Evolutionary conservation across 352 stramenopile species (phyloP).

Genomic region (Phytophthora lateralis): DNA sequence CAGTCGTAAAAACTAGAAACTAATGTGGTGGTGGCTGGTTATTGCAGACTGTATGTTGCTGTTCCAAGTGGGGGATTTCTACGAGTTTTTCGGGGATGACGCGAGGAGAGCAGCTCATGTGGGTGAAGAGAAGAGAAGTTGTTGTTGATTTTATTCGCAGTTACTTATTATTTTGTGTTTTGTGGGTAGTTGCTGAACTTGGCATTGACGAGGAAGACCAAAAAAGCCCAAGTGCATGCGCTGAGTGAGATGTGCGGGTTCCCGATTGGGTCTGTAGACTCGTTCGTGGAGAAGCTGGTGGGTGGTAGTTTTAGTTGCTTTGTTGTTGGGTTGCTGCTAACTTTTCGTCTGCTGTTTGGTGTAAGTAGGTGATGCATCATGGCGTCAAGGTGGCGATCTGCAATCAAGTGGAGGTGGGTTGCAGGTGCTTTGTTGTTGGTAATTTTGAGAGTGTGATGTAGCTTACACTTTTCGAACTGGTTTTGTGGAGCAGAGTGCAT

Average conservation of each 20-base stretch:
- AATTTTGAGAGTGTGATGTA: background rate
- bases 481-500: conserved; percentile 40
- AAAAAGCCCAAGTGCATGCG: conserved; percentile 51
- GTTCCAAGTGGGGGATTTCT: conserved; percentile 87
- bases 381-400: conserved; percentile 85
- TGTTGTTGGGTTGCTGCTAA: background rate
- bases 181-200: conserved; percentile 64
- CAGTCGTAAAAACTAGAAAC: background rate
- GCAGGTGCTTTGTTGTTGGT: background rate
- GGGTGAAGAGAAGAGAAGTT: background rate
- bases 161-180: conserved; percentile 6
- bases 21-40: background rate
- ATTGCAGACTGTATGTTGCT: conserved; percentile 76
- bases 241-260: conserved; percentile 84
- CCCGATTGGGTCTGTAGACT: conserved; percentile 68
- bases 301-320: conserved; percentile 5
- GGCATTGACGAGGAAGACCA: conserved; percentile 70
- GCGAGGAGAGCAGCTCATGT: conserved; percentile 72
- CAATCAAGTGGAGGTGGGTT: conserved; percentile 74
- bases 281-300: conserved; percentile 85
- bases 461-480: background rate
- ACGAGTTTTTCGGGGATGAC: conserved; percentile 85
- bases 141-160: background rate
- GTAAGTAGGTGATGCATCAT: conserved; percentile 74
- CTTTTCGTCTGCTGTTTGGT: background rate